Base-by-base conservation (phyloP, 106 monocot genomes). In the Phalaenopsis equestris region DNA sequence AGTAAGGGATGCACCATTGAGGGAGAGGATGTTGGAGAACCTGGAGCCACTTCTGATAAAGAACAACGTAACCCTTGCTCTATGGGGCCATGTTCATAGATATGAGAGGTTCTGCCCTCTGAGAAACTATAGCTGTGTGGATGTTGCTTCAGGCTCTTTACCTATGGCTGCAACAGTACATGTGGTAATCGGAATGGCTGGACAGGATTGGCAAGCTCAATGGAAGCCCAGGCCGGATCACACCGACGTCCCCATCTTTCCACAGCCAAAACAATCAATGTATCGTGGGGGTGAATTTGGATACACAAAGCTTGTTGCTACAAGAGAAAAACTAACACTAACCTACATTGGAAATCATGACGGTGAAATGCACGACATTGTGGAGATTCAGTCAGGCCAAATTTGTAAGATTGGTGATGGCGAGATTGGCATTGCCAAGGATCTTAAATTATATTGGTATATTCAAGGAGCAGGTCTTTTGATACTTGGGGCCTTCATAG, bases 1-100 rank as follows among this genome's bases (percentile, higher is more conserved):
- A 78, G 0, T 77, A 21, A 84, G 94, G 77, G 98, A 98, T 82
- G 75, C 86, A 46, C 77, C 79, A 38, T 41, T 93, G 81, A 92
- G 92, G 68, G 85, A 89, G 61, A 88, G 73, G 88, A 87, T 98
- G 92, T 77, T 84, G 15, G 87, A 88, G 85, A 61, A 73, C 78
- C 80, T 98, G 80, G 98, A 98, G 67, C 92, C 90, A 36, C 83
- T 98, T 61, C 77, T 98, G 75, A 89, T 94, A 73, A 80, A 86
- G 52, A 89, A 98, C 80, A 94, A 91, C 61, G 98, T 98, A 39
- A 98, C 89, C 10, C 89, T 98, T 75, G 98, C 98, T 37, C 83
- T 98, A 7, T 98, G 98, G 98, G 98, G 98, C 24, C 98, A 98
- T 87, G 98, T 98, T 47, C 98, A 98, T 41, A 89, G 98, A 67